A percentile compares a stretch with the other conserved stretches of the same genome.
These are phyloP conservation scores for Blastomyces gilchristii DNA, from an alignment of 2,329 filamentous ascomycete genomes.

Conservation along the genomic window DNA sequence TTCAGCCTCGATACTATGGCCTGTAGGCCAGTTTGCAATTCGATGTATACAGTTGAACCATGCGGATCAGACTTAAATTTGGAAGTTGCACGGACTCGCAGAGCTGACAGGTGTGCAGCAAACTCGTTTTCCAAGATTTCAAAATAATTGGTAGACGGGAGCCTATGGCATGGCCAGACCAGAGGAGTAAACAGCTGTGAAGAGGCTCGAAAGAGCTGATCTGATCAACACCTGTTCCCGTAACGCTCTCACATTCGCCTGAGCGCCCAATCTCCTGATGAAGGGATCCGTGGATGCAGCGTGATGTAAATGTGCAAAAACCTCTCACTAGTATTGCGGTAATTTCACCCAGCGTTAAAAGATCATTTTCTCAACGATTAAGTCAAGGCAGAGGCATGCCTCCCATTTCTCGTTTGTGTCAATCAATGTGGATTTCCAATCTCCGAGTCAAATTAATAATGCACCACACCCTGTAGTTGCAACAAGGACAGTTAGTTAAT, in stretches of 20 bases:
- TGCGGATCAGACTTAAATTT: slow-evolving; percentile 4
- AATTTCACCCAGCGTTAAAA: neutral
- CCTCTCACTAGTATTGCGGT: neutral
- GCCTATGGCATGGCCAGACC: neutral
- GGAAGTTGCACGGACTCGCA: neutral
- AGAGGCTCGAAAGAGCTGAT: neutral
- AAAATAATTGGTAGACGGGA: neutral
- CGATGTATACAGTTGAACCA: neutral
- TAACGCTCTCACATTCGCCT: no score
- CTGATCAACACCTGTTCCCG: neutral
- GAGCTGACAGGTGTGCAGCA: neutral
- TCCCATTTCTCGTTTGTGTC: neutral
- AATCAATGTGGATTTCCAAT: no score
- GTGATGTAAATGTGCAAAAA: neutral
- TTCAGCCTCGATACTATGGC: neutral
- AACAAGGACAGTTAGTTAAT: neutral
- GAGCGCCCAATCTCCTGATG: neutral
- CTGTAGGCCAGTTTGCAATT: neutral
- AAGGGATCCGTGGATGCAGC: neutral
- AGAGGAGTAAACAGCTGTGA: neutral
- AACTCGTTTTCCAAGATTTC: neutral
- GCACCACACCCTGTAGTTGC: neutral
- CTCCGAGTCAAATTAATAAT: neutral
- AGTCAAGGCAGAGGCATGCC: neutral
- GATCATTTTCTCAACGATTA: neutral